phyloP scores from a whole-genome alignment of 305 asterid species.

The Fraxinus angustifolia region DNA sequence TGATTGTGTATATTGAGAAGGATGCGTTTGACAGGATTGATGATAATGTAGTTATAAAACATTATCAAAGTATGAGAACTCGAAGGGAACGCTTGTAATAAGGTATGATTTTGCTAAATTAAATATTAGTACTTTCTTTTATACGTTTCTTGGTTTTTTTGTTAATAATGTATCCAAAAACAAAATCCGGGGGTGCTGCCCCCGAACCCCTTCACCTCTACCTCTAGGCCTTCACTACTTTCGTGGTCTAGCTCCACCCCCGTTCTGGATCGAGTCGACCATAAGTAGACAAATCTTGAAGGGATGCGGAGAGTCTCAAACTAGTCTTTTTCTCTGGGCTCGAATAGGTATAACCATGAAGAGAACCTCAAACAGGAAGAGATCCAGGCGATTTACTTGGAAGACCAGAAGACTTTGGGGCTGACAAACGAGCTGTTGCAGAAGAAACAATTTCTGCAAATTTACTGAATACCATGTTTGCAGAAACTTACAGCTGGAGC shows the following conservation, averaged over 20 bases:
- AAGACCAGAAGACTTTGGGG: constrained; percentile 46
- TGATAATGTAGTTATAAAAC: too few species aligned
- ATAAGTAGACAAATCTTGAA: constrained; percentile 85
- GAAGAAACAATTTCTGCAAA: constrained; percentile 57
- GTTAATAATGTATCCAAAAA: too few species aligned
- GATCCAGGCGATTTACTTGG: constrained; percentile 49
- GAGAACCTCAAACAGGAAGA: constrained; percentile 53
- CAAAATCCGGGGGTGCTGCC: too few species aligned
- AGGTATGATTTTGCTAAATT: too few species aligned
- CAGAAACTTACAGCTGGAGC: constrained; percentile 19
- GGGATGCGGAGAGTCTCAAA: constrained; percentile 73
- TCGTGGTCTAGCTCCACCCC: constrained; percentile 20
- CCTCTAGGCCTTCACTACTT: too few species aligned
- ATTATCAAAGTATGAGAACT: too few species aligned
- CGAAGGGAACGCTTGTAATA: too few species aligned
- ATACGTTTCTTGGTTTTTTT: too few species aligned
- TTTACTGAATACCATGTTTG: constrained; percentile 60
- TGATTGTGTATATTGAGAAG: too few species aligned
- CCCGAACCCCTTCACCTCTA: too few species aligned
- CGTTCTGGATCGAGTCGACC: constrained; percentile 51
- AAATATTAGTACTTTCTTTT: too few species aligned
- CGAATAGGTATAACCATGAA: constrained; percentile 34
- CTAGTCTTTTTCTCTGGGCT: constrained; percentile 43
- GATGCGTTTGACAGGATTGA: too few species aligned
- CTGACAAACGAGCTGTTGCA: constrained; percentile 43